These are phyloP conservation scores for Fusarium sp. DNA, from an alignment of 2,329 filamentous ascomycete species.

Conservation along the genomic window DNA sequence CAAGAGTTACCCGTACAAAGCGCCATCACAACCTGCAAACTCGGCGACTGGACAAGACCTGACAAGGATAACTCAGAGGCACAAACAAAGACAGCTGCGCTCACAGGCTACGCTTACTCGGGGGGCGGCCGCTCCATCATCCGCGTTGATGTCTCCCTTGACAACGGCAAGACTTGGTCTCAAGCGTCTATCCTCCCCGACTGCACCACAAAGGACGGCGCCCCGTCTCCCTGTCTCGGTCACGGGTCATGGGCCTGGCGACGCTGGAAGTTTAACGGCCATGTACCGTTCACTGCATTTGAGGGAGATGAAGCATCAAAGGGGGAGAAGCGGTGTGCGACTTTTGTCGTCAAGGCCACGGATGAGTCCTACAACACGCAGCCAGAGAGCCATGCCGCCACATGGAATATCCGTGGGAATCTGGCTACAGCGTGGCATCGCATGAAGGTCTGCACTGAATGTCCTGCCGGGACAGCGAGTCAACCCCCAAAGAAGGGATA, in stretches of 20 bases:
- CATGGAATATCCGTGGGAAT: slow-evolving; percentile 74
- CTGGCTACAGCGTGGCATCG: slow-evolving; percentile 77
- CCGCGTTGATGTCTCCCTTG: slow-evolving; percentile 75
- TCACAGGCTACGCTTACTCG: slow-evolving; percentile 75
- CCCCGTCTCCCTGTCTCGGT: slow-evolving; percentile 50
- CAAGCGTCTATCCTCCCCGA: slow-evolving; percentile 71
- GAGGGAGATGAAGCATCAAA: slow-evolving; percentile 9
- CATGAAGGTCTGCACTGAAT: slow-evolving; percentile 56
- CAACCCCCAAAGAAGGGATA: slow-evolving; percentile 1
- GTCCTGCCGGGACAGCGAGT: slow-evolving; percentile 22
- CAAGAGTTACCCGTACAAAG: slow-evolving; percentile 77
- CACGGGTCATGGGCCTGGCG: slow-evolving; percentile 73
- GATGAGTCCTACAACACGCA: slow-evolving; percentile 76
- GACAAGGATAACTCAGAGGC: background rate
- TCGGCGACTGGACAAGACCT: slow-evolving; percentile 52
- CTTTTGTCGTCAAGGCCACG: slow-evolving; percentile 73
- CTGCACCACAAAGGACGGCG: slow-evolving; percentile 47
- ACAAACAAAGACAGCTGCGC: slow-evolving; percentile 47
- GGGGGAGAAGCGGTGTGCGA: slow-evolving; percentile 54
- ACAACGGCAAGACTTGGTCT: slow-evolving; percentile 73
- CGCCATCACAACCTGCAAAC: slow-evolving; percentile 68
- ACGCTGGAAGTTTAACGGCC: slow-evolving; percentile 69
- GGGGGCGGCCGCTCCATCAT: slow-evolving; percentile 75
- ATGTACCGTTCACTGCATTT: slow-evolving; percentile 54
- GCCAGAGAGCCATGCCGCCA: slow-evolving; percentile 69